Evolutionary conservation across 2,329 filamentous ascomycete species (phyloP).

Genomic region (Epichloe glyceriae): DNA sequence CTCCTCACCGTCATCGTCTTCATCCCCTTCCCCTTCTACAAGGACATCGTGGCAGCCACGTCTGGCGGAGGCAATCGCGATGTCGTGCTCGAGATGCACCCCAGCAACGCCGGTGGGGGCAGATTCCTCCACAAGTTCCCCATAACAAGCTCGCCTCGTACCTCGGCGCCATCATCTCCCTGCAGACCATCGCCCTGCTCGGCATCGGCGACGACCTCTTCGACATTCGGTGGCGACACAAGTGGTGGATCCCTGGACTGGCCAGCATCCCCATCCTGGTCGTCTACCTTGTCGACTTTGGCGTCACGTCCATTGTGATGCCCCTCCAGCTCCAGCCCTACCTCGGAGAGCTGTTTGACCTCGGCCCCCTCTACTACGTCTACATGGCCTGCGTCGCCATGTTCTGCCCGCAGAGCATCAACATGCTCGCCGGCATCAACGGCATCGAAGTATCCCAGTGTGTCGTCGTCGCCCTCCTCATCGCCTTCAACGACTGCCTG

Average conservation of each 20-base stretch:
- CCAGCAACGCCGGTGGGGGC: conserved; percentile 36
- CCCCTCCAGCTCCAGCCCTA: conserved; percentile 75
- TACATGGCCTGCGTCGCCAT: conserved; percentile 97
- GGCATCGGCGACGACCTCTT: conserved; percentile 94
- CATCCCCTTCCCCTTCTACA: conserved; percentile 95
- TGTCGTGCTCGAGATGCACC: conserved; percentile 67
- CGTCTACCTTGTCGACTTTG: conserved; percentile 97
- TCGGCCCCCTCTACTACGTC: conserved; percentile 75
- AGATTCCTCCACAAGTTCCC: conserved; percentile 79
- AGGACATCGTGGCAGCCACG: conserved; percentile 90
- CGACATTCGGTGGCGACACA: conserved; percentile 97
- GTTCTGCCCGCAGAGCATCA: conserved; percentile 97
- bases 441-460: conserved; percentile 95
- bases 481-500: conserved; percentile 75
- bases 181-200: conserved; percentile 81
- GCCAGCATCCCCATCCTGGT: conserved; percentile 87
- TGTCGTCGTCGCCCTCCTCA: conserved; percentile 71
- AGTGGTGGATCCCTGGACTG: conserved; percentile 93
- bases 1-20: conserved; percentile 80
- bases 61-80: conserved; percentile 88
- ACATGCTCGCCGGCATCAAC: conserved; percentile 99
- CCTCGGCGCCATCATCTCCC: conserved; percentile 81
- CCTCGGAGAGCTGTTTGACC: conserved; percentile 71
- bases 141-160: conserved; percentile 96
- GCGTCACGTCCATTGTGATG: conserved; percentile 88